Conservation (phyloP, 2,329 filamentous ascomycete species). For the Neonectria magnoliae region DNA sequence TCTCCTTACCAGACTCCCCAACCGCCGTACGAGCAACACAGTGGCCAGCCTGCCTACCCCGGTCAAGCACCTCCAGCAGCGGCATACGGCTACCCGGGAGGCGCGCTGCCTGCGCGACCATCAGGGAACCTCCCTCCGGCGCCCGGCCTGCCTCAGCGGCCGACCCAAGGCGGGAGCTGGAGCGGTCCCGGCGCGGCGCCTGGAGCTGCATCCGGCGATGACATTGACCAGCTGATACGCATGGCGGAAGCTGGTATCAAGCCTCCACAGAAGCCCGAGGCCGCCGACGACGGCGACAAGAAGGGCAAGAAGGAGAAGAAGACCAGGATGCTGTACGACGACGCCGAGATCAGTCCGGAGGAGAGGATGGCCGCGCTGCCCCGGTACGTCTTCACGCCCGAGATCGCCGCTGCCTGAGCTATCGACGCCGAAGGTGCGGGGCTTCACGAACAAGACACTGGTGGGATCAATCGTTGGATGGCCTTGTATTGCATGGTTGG, state of each 20-base stretch:
- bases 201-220: slow-evolving; percentile 57
- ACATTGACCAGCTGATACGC: slow-evolving; percentile 73
- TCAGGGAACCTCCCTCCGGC: slow-evolving; percentile 51
- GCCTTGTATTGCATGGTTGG: slow-evolving; percentile 41
- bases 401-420: slow-evolving; percentile 32
- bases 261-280: slow-evolving; percentile 53
- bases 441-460: slow-evolving; percentile 6
- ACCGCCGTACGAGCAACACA: slow-evolving; percentile 34
- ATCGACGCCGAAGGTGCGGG: neutral
- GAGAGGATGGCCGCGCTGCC: slow-evolving; percentile 86
- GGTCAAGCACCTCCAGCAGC: slow-evolving; percentile 37
- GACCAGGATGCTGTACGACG: slow-evolving; percentile 81
- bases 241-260: slow-evolving; percentile 71
- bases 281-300: slow-evolving; percentile 65
- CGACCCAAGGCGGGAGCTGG: slow-evolving; percentile 49
- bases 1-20: slow-evolving; percentile 48
- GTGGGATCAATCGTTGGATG: slow-evolving; percentile 12
- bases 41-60: slow-evolving; percentile 37
- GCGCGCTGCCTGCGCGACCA: slow-evolving; percentile 58
- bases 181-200: slow-evolving; percentile 33
- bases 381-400: slow-evolving; percentile 71
- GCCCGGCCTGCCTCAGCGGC: slow-evolving; percentile 57
- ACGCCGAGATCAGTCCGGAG: slow-evolving; percentile 83
- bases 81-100: slow-evolving; percentile 50
- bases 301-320: slow-evolving; percentile 74